Evolutionary conservation across 371 early-diverging fungal genomes (phyloP).

Genomic region (Syncephalastrum contaminatum): DNA sequence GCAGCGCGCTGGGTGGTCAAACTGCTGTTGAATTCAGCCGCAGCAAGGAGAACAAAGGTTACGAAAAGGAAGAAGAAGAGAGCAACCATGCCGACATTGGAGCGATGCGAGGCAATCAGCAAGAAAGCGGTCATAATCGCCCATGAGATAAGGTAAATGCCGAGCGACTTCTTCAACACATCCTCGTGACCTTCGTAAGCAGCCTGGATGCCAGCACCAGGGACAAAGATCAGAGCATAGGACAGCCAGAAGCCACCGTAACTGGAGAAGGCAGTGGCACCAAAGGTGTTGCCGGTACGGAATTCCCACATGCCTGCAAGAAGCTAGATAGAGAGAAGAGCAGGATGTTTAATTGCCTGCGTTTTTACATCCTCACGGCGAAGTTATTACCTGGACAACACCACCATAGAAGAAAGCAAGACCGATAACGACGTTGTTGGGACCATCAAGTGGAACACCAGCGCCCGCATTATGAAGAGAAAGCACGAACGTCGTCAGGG

Average conservation of each 20-base stretch:
- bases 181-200: constrained; percentile 39
- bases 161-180: constrained; percentile 58
- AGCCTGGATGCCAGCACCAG: constrained; percentile 50
- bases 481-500: constrained; percentile 75
- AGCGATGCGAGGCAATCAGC: constrained; percentile 67
- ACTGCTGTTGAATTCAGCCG: constrained; percentile 39
- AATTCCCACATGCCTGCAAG: constrained; percentile 87
- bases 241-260: constrained; percentile 83
- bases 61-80: constrained; percentile 67
- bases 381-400: constrained; percentile 59
- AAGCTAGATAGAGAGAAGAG: constrained; percentile 29
- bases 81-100: constrained; percentile 59
- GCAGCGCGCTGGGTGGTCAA: constrained; percentile 50
- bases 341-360: too few relatives aligned
- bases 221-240: constrained; percentile 61
- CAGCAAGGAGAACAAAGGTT: constrained; percentile 64
- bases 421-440: constrained; percentile 60
- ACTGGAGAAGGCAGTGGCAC: constrained; percentile 82
- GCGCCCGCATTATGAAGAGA: constrained; percentile 69
- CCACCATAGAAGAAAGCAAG: constrained; percentile 83
- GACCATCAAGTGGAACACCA: constrained; percentile 54
- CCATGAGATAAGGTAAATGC: constrained; percentile 69
- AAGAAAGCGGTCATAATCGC: constrained; percentile 67
- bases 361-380: too few relatives aligned
- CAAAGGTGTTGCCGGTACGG: constrained; percentile 75